A percentile compares a stretch with the other conserved stretches of the same genome.
phyloP scores from a whole-genome alignment of 2,329 filamentous ascomycete genomes.

The Nigrospora sphaerica region DNA sequence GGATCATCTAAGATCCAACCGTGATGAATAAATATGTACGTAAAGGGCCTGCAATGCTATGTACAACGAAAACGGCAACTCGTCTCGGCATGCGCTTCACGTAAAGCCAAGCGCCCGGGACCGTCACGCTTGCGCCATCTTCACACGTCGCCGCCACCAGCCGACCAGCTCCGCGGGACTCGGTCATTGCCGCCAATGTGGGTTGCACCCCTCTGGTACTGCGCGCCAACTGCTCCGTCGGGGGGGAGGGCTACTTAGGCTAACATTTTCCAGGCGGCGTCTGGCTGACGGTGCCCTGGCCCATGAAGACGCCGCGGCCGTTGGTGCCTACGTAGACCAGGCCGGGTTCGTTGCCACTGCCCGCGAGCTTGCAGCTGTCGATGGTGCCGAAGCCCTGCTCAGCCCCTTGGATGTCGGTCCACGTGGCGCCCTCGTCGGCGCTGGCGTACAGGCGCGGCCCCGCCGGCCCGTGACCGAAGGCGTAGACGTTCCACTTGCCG shows the following conservation, averaged over 20 bases:
- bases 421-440: constrained; percentile 32
- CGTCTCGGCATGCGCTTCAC: too few species aligned
- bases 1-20: too few species aligned
- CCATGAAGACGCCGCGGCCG: constrained; percentile 37
- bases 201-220: not conserved
- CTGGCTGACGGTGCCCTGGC: constrained; percentile 12
- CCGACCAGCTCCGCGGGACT: too few species aligned
- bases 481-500: constrained; percentile 37
- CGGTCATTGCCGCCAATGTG: too few species aligned
- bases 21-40: too few species aligned
- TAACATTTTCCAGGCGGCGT: not conserved
- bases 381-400: constrained; percentile 36
- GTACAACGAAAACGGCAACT: too few species aligned
- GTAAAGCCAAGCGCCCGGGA: too few species aligned
- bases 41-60: too few species aligned
- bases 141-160: too few species aligned
- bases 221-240: not conserved
- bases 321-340: constrained; percentile 44
- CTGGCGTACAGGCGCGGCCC: constrained; percentile 39
- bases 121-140: too few species aligned
- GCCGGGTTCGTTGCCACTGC: constrained; percentile 36
- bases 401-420: constrained; percentile 38
- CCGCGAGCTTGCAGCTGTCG: constrained; percentile 29
- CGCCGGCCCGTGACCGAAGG: constrained; percentile 33
- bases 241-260: not conserved